Evolutionary conservation across 1,284 basidiomycete species (phyloP).

Genomic region (Garcileccinum viscosum): DNA sequence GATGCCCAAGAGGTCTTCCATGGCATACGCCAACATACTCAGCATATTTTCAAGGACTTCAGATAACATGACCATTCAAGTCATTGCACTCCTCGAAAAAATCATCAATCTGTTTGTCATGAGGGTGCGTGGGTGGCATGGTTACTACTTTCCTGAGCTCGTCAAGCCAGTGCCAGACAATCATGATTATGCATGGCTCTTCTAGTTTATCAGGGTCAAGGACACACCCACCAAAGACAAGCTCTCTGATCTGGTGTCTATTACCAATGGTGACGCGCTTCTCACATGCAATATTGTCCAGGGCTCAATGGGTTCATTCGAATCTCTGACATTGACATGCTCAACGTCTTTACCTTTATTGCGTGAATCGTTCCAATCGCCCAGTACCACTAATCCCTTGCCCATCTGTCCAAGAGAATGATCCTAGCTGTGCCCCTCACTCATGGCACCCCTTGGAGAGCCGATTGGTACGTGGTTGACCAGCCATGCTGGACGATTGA

Average conservation of each 20-base stretch:
- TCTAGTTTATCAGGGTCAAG: constrained; percentile 92
- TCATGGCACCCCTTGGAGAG: too few relatives aligned
- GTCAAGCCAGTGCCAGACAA: constrained; percentile 95
- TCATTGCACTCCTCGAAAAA: constrained; percentile 98
- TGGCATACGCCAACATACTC: constrained; percentile 91
- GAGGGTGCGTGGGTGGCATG: constrained; percentile 99
- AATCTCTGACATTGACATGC: constrained; percentile 92
- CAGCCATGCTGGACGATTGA: too few relatives aligned
- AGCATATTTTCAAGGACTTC: constrained; percentile 90
- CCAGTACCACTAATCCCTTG: constrained; percentile 91
- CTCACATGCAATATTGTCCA: constrained; percentile 92
- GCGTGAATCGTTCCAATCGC: constrained; percentile 90
- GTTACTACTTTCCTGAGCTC: constrained; percentile 99
- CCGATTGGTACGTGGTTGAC: too few relatives aligned
- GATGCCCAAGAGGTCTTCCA: constrained; percentile 89
- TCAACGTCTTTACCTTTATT: constrained; percentile 96
- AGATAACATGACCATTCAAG: constrained; percentile 99
- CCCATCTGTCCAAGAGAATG: constrained; percentile 97
- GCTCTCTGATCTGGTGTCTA: constrained; percentile 80
- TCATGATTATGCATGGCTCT: constrained; percentile 89
- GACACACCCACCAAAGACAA: too few relatives aligned
- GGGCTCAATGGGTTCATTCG: constrained; percentile 95
- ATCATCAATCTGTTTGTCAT: constrained; percentile 99
- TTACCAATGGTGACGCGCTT: constrained; percentile 88
- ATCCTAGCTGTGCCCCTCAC: constrained; percentile 94